Percentiles rank a stretch among this genome's conserved stretches.
phyloP scores from a whole-genome alignment of 371 early-diverging fungal genomes.

The Mortierella sp. region DNA sequence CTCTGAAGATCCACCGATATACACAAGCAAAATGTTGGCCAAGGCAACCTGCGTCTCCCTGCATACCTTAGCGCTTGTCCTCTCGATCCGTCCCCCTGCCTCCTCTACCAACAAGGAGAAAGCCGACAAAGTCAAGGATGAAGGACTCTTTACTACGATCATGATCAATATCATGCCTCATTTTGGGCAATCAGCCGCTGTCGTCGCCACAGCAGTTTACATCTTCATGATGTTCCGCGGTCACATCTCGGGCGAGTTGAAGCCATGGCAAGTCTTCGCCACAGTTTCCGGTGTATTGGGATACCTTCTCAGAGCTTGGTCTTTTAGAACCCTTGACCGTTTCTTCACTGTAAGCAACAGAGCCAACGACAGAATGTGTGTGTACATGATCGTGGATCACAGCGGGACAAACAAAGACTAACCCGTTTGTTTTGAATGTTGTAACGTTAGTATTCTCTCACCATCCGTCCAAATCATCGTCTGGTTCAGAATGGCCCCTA shows the following conservation, averaged over 20 bases:
- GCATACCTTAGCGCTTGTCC: conserved; percentile 28
- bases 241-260: conserved; percentile 18
- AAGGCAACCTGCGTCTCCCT: conserved; percentile 29
- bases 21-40: conserved; percentile 16
- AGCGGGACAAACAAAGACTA: no score
- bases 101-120: conserved; percentile 35
- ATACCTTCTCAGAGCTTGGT: conserved; percentile 29
- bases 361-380: no score
- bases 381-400: no score
- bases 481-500: conserved; percentile 43
- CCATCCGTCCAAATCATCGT: conserved; percentile 34
- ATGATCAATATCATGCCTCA: conserved; percentile 19
- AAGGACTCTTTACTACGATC: conserved; percentile 24
- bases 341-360: conserved; percentile 39
- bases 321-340: conserved; percentile 36
- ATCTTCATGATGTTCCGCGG: conserved; percentile 27
- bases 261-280: conserved; percentile 25
- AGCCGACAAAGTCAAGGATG: conserved; percentile 43
- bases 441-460: conserved; percentile 21
- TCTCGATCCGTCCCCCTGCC: conserved; percentile 35
- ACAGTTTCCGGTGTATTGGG: conserved; percentile 21
- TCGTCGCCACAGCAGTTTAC: conserved; percentile 14
- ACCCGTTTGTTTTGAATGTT: not conserved
- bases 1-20: not conserved
- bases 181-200: conserved; percentile 18